Percentiles rank a stretch among this genome's conserved stretches.
Evolutionary conservation across 371 early-diverging fungal species (phyloP).

Genomic region (Mortierella sp.): DNA sequence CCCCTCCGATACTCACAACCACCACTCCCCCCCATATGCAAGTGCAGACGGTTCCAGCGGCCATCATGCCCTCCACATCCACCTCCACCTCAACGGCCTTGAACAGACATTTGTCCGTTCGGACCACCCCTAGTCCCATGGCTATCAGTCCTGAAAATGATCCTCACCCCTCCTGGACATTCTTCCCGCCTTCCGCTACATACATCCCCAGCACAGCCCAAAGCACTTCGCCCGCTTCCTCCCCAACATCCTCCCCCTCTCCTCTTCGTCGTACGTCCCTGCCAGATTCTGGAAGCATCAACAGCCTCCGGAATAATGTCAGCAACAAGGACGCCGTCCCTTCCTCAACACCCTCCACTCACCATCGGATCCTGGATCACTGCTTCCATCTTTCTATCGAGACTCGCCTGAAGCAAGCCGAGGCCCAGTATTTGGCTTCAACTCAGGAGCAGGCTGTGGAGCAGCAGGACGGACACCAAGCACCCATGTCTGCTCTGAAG

Average conservation of each 20-base stretch:
- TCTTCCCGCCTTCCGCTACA: constrained; percentile 48
- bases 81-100: constrained; percentile 11
- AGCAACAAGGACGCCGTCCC: constrained; percentile 16
- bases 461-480: constrained; percentile 29
- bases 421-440: constrained; percentile 54
- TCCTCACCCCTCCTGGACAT: constrained; percentile 51
- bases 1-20: neutral
- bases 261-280: constrained; percentile 10
- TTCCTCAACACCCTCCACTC: constrained; percentile 60
- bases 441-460: constrained; percentile 47
- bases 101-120: constrained; percentile 1
- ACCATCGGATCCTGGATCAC: constrained; percentile 71
- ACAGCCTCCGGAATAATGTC: constrained; percentile 4
- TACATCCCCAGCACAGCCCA: constrained; percentile 28
- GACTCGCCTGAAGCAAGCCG: constrained; percentile 65
- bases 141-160: constrained; percentile 40
- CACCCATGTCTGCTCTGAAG: constrained; percentile 32
- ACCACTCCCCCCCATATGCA: constrained; percentile 9
- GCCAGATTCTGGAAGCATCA: constrained; percentile 5
- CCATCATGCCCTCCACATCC: constrained; percentile 26
- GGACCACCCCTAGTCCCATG: constrained; percentile 1
- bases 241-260: constrained; percentile 16
- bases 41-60: constrained; percentile 30
- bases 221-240: constrained; percentile 10
- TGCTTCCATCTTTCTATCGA: constrained; percentile 70